Conservation (phyloP, 192 early-diverging fungal genomes). For the Spizellomyces sp. region DNA sequence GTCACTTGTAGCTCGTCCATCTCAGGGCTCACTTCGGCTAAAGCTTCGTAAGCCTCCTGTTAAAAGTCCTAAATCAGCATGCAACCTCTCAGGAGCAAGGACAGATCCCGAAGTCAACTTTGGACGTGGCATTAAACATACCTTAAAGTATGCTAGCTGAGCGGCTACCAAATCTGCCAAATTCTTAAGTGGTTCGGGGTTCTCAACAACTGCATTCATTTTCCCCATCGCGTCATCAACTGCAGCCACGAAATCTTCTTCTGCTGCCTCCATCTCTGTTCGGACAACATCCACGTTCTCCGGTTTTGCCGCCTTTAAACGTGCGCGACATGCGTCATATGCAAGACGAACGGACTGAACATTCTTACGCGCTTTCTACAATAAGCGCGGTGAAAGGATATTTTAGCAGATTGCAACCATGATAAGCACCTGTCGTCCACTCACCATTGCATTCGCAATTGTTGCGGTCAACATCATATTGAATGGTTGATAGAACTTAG, state of each 20-base stretch:
- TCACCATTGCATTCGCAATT: slow-evolving; percentile 76
- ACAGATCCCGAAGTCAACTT: slow-evolving; percentile 30
- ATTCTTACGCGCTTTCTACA: slow-evolving; percentile 76
- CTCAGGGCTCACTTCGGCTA: slow-evolving; percentile 67
- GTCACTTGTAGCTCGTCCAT: slow-evolving; percentile 94
- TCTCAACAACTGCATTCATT: slow-evolving; percentile 92
- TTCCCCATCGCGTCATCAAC: slow-evolving; percentile 94
- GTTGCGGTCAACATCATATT: slow-evolving; percentile 66
- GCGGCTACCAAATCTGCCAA: slow-evolving; percentile 84
- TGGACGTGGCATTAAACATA: slow-evolving; percentile 30
- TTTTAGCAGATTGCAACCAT: neutral
- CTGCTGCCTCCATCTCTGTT: slow-evolving; percentile 84
- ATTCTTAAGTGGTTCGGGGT: slow-evolving; percentile 79
- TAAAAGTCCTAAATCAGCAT: neutral
- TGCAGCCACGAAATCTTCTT: slow-evolving; percentile 94
- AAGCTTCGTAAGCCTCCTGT: slow-evolving; percentile 41
- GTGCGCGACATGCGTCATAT: slow-evolving; percentile 84
- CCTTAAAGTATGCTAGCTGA: slow-evolving; percentile 86
- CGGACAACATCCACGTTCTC: slow-evolving; percentile 74
- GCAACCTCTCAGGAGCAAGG: slow-evolving; percentile 39
- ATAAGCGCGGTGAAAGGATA: neutral
- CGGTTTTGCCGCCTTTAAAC: slow-evolving; percentile 72
- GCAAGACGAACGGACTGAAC: slow-evolving; percentile 81
- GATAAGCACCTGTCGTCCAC: neutral
- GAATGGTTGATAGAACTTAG: slow-evolving; percentile 79